These are phyloP conservation scores for Mortierella sp. DNA, from an alignment of 371 early-diverging fungal species.

Conservation along the genomic window DNA sequence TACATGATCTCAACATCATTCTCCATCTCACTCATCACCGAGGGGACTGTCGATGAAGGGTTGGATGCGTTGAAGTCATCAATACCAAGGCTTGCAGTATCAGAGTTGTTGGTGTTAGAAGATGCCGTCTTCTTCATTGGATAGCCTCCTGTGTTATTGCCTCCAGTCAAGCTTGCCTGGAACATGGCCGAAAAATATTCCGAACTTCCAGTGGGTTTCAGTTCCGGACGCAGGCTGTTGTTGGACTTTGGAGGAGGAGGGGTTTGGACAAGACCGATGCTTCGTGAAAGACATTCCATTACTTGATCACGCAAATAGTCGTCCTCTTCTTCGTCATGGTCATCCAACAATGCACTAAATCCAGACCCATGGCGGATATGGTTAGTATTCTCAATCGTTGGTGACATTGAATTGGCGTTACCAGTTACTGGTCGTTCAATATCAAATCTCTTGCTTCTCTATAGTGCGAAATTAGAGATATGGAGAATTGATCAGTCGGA, in stretches of 20 bases:
- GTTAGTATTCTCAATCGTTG: slow-evolving; percentile 23
- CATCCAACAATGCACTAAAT: slow-evolving; percentile 56
- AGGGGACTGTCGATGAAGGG: slow-evolving; percentile 60
- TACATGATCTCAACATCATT: slow-evolving; percentile 78
- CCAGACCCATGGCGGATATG: slow-evolving; percentile 55
- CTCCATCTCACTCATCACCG: slow-evolving; percentile 59
- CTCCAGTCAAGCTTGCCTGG: slow-evolving; percentile 39
- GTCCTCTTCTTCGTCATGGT: slow-evolving; percentile 75
- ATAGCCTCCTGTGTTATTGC: slow-evolving; percentile 19
- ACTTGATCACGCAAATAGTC: slow-evolving; percentile 72
- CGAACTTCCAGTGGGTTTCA: slow-evolving; percentile 43
- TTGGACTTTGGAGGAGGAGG: slow-evolving; percentile 26
- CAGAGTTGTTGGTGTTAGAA: slow-evolving; percentile 35
- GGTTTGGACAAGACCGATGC: slow-evolving; percentile 65
- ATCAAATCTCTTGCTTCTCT: slow-evolving; percentile 14
- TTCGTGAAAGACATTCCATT: slow-evolving; percentile 72
- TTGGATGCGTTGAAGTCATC: slow-evolving; percentile 59
- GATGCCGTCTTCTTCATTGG: slow-evolving; percentile 40
- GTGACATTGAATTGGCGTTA: slow-evolving; percentile 32
- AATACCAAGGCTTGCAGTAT: slow-evolving; percentile 33
- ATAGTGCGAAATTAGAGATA: neutral
- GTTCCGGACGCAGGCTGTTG: slow-evolving; percentile 24
- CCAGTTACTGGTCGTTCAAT: slow-evolving; percentile 8
- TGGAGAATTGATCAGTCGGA: too few relatives aligned
- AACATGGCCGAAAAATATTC: slow-evolving; percentile 51